Evolutionary conservation across 2,329 filamentous ascomycete genomes (phyloP).

Genomic region (Thermothelomyces thermophilus): DNA sequence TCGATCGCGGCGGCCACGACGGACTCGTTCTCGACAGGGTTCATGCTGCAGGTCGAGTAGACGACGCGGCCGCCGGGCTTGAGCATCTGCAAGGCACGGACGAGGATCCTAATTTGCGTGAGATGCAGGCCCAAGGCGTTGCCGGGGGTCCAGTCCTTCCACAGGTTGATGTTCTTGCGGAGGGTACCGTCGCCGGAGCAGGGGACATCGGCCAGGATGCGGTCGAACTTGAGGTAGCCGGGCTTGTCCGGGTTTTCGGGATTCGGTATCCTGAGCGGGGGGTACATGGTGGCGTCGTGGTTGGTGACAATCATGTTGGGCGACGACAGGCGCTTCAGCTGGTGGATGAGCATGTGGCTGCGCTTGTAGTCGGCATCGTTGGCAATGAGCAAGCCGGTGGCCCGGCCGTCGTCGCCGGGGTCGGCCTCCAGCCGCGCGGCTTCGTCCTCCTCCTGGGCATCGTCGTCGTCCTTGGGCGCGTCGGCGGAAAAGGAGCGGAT

Average conservation of each 20-base stretch:
- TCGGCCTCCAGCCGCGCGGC: slow-evolving; percentile 51
- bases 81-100: slow-evolving; percentile 88
- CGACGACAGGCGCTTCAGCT: slow-evolving; percentile 93
- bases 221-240: slow-evolving; percentile 88
- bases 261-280: slow-evolving; percentile 77
- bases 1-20: slow-evolving; percentile 84
- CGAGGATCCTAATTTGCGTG: slow-evolving; percentile 83
- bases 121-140: slow-evolving; percentile 81
- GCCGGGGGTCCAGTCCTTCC: slow-evolving; percentile 88
- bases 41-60: slow-evolving; percentile 98
- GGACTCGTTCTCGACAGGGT: slow-evolving; percentile 94
- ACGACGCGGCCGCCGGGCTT: slow-evolving; percentile 92
- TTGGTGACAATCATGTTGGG: slow-evolving; percentile 96
- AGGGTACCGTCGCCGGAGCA: slow-evolving; percentile 93
- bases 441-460: slow-evolving; percentile 37
- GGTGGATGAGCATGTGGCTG: slow-evolving; percentile 93
- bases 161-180: slow-evolving; percentile 87
- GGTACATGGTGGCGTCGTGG: slow-evolving; percentile 93
- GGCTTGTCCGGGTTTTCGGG: slow-evolving; percentile 46
- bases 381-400: slow-evolving; percentile 86
- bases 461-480: slow-evolving; percentile 48
- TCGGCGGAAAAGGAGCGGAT: slow-evolving; percentile 57
- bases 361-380: slow-evolving; percentile 97
- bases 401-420: slow-evolving; percentile 69
- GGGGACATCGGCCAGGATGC: slow-evolving; percentile 91